Conservation (phyloP, 2,329 filamentous ascomycete genomes). For the Talaromyces sp. region DNA sequence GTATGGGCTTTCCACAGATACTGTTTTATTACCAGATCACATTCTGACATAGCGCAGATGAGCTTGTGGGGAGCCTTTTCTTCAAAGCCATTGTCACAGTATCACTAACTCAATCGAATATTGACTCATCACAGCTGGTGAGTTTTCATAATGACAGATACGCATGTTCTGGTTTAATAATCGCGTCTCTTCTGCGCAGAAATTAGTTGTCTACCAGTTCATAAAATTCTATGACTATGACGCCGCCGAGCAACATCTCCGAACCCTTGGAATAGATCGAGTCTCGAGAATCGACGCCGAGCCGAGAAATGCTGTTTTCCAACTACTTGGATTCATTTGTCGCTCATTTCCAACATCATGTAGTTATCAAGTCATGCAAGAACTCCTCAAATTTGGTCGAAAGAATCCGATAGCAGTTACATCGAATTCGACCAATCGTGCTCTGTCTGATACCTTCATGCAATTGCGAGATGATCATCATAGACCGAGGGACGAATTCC, state of each 20-base stretch:
- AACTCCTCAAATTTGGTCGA: not conserved
- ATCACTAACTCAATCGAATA: not conserved
- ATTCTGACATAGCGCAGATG: not conserved
- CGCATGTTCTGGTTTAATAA: not conserved
- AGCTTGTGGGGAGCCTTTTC: not conserved
- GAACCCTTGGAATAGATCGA: not conserved
- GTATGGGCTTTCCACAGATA: not conserved
- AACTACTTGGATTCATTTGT: not conserved
- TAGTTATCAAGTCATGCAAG: not conserved
- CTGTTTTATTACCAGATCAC: not conserved
- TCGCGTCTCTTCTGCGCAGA: not conserved
- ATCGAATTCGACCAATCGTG: not conserved
- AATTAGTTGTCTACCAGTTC: not conserved
- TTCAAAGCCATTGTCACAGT: not conserved
- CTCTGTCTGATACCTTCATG: not conserved
- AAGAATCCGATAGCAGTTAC: not conserved
- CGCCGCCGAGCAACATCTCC: not conserved
- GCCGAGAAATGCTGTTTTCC: not conserved
- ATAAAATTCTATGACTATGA: constrained; percentile 5
- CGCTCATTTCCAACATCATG: not conserved
- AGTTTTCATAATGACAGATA: not conserved
- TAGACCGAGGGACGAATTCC: not conserved
- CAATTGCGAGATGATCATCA: not conserved
- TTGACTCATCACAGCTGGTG: not conserved
- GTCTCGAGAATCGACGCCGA: not conserved